A percentile compares a stretch with the other conserved stretches of the same genome.
phyloP scores from a whole-genome alignment of 257 asterid species.

The Paraleonurus japonicus region DNA sequence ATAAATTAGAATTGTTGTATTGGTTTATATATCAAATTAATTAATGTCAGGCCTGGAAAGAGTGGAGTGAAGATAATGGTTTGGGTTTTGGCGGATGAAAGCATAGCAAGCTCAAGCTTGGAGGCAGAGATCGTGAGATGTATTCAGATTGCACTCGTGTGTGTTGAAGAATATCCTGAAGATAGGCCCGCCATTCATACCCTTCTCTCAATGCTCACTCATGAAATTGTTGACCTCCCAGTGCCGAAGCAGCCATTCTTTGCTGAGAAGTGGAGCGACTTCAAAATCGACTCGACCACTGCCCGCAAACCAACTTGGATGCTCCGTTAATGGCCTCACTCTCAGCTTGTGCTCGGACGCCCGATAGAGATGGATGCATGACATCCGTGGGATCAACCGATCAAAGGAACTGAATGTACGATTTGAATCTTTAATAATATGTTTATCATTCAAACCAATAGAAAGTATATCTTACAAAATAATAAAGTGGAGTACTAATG shows the following conservation, averaged over 20 bases:
- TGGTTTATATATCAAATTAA: neutral
- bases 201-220: neutral
- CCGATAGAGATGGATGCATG: neutral
- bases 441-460: no score
- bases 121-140: neutral
- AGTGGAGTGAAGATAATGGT: neutral
- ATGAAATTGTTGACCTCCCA: neutral
- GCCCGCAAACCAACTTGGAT: neutral
- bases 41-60: neutral
- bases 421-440: no score
- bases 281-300: neutral
- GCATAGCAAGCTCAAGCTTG: neutral
- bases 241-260: neutral
- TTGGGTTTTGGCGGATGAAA: neutral
- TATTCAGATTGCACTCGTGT: neutral
- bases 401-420: no score
- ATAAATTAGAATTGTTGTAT: neutral
- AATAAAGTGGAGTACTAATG: no score
- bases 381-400: neutral
- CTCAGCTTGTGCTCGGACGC: neutral
- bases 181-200: neutral
- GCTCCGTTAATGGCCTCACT: neutral
- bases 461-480: no score
- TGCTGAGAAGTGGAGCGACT: neutral
- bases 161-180: neutral